These are phyloP conservation scores for Candida ponderosae DNA, from an alignment of 805 yeast genomes.

Conservation along the genomic window DNA sequence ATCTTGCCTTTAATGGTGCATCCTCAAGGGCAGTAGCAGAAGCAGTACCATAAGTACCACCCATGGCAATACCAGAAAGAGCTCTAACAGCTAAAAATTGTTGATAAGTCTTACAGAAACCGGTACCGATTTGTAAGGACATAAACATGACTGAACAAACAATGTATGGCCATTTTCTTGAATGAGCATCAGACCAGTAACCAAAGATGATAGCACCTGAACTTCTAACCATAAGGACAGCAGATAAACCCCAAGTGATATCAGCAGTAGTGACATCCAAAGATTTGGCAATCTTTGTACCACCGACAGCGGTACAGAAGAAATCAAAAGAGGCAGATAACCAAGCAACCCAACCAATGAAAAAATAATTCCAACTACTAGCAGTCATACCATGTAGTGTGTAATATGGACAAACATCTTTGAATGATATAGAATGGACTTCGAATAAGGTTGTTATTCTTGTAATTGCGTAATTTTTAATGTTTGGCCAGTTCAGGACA, in stretches of 20 bases:
- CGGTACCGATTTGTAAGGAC: conserved; percentile 54
- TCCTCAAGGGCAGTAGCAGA: conserved; percentile 49
- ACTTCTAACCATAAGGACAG: conserved; percentile 65
- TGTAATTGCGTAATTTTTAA: conserved; percentile 13
- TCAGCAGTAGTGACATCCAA: conserved; percentile 38
- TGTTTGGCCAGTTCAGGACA: conserved; percentile 5
- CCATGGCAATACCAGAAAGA: conserved; percentile 52
- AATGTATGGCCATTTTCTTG: conserved; percentile 64
- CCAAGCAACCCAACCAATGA: conserved; percentile 59
- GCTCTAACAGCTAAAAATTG: conserved; percentile 60
- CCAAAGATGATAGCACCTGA: conserved; percentile 72
- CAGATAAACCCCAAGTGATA: conserved; percentile 68
- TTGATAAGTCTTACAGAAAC: conserved; percentile 46
- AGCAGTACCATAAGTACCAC: conserved; percentile 38
- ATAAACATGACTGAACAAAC: conserved; percentile 42
- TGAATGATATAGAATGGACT: conserved; percentile 13
- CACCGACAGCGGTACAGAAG: conserved; percentile 55
- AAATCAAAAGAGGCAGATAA: conserved; percentile 69
- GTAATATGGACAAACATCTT: conserved; percentile 34
- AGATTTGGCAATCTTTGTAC: conserved; percentile 41
- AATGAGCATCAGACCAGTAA: conserved; percentile 49
- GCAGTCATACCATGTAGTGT: conserved; percentile 28
- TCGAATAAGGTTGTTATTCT: conserved; percentile 18
- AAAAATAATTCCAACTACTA: conserved; percentile 48
- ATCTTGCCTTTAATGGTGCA: conserved; percentile 53